Percentiles rank a stretch among this genome's conserved stretches.
Conservation (phyloP, 139 green algal species). For the Zygnema circumcarinatum region DNA sequence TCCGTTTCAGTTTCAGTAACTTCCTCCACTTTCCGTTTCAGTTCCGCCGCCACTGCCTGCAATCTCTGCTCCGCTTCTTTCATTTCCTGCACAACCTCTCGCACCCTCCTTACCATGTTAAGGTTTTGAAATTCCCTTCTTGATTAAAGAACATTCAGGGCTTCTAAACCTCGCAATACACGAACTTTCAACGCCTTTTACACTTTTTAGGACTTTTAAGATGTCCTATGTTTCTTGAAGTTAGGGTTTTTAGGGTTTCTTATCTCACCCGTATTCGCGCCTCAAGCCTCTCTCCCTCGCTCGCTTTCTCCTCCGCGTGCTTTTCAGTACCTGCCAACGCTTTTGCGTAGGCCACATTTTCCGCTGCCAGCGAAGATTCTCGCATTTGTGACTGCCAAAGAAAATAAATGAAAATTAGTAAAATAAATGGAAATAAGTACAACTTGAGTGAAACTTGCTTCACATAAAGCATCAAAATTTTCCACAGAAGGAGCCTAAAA, state of each 20-base stretch:
- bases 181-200: too few relatives aligned
- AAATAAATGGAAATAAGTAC: too few relatives aligned
- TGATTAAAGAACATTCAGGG: too few relatives aligned
- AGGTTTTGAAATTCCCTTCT: too few relatives aligned
- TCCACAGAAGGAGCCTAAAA: too few relatives aligned
- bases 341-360: not conserved
- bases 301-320: conserved; percentile 1
- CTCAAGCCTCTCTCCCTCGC: not conserved
- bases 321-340: not conserved
- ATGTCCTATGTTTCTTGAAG: too few relatives aligned
- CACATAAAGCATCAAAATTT: too few relatives aligned
- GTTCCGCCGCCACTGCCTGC: not conserved
- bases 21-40: not conserved
- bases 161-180: too few relatives aligned
- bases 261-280: not conserved
- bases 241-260: too few relatives aligned
- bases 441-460: too few relatives aligned
- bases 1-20: not conserved
- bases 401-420: not conserved
- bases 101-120: too few relatives aligned
- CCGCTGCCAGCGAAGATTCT: not conserved
- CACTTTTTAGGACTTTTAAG: too few relatives aligned
- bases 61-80: not conserved
- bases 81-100: not conserved
- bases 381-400: conserved; percentile 13